Evolutionary conservation across 352 stramenopile species (phyloP), one percentile per base, ranked within the genome.

Genomic region (Phytophthora idaei): DNA sequence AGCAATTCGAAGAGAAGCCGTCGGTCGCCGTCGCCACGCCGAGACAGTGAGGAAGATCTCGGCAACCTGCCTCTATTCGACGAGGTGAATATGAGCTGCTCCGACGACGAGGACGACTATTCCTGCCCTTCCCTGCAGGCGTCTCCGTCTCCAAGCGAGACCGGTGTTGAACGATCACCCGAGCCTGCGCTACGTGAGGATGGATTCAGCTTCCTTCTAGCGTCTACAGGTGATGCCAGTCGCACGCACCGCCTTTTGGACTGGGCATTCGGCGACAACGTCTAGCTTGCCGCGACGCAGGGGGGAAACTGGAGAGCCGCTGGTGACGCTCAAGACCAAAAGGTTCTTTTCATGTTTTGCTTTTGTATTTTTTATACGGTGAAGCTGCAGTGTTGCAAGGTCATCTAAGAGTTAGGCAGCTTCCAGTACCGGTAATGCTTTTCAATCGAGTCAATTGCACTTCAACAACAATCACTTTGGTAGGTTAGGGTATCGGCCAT

Each of bases 21-120:
- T 9, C 17, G 9, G 9, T 21, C n/a, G 17, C n/a, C 42, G 15
- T 41, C 28, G 31, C 31, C 48, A 5, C 48, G 12, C 9, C n/a
- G 9, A 27, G 41, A 25, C 32, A 15, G 25, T 8, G 49, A 32
- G 7, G 10, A 57, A 32, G 36, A 42, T n/a, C 36, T 4, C 36
- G 5, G 36, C 12, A 17, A 42, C 36, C n/a, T 12, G 5, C 21
- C 32, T 7, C 4, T 42, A 15, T 61, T 36, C n/a, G 59, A 61
- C n/a, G 39, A 53, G 4, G 41, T 62, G 9, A 55, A 56, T 10
- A 5, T 67, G 25, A 62, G 50, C 31, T 44, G 42, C 14, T 67
- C 51, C 2, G 51, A 56, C 1, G 42, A 50, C 9, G 41, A 61
- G 29, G 50, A 37, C 25, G 51, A 48, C 2, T 28, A 28, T 39